Base-by-base conservation (phyloP, 2,329 filamentous ascomycete species). In the Trichoderma sp. region DNA sequence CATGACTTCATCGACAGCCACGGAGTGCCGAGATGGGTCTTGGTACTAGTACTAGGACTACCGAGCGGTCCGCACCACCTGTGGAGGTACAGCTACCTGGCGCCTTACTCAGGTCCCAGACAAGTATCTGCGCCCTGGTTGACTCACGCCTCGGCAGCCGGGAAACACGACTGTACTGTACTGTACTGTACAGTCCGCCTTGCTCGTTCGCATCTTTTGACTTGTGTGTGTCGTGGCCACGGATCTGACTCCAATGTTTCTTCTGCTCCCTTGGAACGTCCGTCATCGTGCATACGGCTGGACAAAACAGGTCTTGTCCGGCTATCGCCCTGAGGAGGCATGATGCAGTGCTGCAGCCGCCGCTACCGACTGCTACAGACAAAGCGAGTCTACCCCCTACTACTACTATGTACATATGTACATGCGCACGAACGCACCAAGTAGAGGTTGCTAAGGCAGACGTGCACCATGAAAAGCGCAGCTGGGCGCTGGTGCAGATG, bases 81-180 rank as follows among this genome's bases (percentile, higher is more conserved):
- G 4, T 8, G 19, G n/a, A 37, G 45, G 59, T 63, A 39, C 32
- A 37, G 59, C 32, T 63, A 63, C 59, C 34, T 48, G 19, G 58
- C 58, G 42, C 29, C 58, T 50, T 50, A 35, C 58, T 58, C 34
- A 13, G 13, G 42, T 50, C 34, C 50, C 60, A 53, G 50, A 53
- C 60, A 64, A 54, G 29, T 54, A 37, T 34, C 45, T 32, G 25
- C 22, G 48, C 60, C 48, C 35, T 64, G 39, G n/a, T 42, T 64
- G 60, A 54, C 60, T 64, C 58, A 37, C 60, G 52, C 35, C 60
- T 64, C 60, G 50, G 50, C 60, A 64, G 60, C 60, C 57, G 32
- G 39, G 32, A 32, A 64, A 45, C 59, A 53, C 17, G 59, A 45
- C 29, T 50, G 42, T 34, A n/a, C n/a, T n/a, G n/a, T n/a, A n/a